These are phyloP conservation scores for Glaciozyma antarctica DNA, from an alignment of 768 basidiomycete species.

Conservation along the genomic window DNA sequence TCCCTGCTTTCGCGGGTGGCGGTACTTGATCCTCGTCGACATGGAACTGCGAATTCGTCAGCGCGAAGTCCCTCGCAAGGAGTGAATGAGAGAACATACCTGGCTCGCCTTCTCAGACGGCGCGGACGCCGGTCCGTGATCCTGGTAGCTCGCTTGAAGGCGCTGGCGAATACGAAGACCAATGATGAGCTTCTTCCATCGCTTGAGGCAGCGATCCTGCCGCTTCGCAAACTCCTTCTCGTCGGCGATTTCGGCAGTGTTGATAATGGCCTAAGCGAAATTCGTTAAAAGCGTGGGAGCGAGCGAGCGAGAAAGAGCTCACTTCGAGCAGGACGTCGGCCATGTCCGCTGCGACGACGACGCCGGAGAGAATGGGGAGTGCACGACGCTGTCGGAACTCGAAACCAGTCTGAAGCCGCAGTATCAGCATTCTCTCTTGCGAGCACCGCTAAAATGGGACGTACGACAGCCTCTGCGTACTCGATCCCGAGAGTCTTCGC, in stretches of 20 bases:
- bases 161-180: slow-evolving; percentile 74
- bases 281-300: neutral
- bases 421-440: neutral
- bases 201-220: slow-evolving; percentile 69
- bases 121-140: neutral
- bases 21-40: neutral
- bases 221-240: slow-evolving; percentile 66
- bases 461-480: slow-evolving; percentile 88
- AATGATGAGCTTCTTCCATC: slow-evolving; percentile 78
- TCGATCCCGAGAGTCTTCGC: slow-evolving; percentile 78
- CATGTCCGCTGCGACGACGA: slow-evolving; percentile 76
- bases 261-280: slow-evolving; percentile 66
- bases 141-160: slow-evolving; percentile 7
- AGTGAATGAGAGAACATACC: neutral
- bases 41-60: neutral
- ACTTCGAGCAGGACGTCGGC: slow-evolving; percentile 68
- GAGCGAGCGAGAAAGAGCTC: slow-evolving; percentile 28
- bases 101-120: neutral
- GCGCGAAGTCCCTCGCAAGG: neutral
- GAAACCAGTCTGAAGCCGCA: slow-evolving; percentile 58
- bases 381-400: slow-evolving; percentile 92
- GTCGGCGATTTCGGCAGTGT: slow-evolving; percentile 64
- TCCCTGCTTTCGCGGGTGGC: neutral
- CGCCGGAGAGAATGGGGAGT: slow-evolving; percentile 69
- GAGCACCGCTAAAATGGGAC: slow-evolving; percentile 37